These are phyloP conservation scores for Kurtzmaniella quercitrusa DNA, from an alignment of 1,139 yeast species.

Conservation along the genomic window DNA sequence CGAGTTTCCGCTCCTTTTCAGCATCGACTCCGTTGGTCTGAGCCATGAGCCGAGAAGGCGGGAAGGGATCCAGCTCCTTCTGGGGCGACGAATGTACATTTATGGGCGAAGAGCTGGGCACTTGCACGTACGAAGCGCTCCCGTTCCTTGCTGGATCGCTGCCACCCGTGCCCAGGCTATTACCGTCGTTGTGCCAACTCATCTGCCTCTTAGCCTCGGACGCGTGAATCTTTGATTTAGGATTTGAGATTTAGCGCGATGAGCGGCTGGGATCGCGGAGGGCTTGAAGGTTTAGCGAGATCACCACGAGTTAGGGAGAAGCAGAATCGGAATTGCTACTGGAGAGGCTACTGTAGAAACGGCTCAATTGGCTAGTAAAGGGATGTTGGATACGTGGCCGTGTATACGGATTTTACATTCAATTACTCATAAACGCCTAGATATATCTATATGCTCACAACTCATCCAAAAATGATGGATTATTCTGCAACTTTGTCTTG, in stretches of 20 bases:
- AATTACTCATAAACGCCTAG: no score
- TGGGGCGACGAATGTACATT: constrained; percentile 21
- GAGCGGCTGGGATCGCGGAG: no score
- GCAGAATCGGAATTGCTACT: not conserved
- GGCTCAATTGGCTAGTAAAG: not conserved
- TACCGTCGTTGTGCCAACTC: constrained; percentile 30
- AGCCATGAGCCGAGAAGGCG: constrained; percentile 12
- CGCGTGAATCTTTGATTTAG: not conserved
- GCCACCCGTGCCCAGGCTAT: not conserved
- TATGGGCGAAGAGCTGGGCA: constrained; percentile 37
- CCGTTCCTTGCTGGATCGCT: constrained; percentile 16
- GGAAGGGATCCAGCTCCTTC: constrained; percentile 8
- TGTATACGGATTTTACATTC: no score
- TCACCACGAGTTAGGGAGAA: not conserved
- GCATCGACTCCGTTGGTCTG: constrained; percentile 13
- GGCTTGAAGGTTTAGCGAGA: not conserved
- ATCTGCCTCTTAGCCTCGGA: constrained; percentile 11
- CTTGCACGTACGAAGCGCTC: constrained; percentile 22
- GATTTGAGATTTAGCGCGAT: no score
- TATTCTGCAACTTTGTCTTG: constrained; percentile 64
- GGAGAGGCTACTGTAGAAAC: not conserved
- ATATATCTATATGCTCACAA: no score
- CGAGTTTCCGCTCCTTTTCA: constrained; percentile 25
- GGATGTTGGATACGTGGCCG: not conserved
- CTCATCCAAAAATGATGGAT: constrained; percentile 73